phyloP scores from a whole-genome alignment of 1,284 basidiomycete genomes.

The Puccinia hordei region DNA sequence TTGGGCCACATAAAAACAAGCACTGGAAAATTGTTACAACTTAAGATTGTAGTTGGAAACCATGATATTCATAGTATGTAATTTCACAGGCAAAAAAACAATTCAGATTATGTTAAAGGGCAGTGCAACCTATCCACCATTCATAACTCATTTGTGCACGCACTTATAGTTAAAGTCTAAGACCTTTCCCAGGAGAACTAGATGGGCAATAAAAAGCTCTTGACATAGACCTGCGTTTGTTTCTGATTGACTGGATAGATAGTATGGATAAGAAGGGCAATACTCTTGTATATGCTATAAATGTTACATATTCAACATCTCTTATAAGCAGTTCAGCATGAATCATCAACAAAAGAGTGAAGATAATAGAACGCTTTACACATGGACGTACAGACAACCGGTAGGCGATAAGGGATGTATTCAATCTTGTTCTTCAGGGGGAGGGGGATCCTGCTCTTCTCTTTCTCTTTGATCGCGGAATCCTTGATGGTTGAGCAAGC shows the following conservation, averaged over 20 bases:
- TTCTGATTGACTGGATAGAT: background rate
- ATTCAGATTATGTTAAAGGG: too few species aligned
- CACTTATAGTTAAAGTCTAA: too few species aligned
- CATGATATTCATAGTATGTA: too few species aligned
- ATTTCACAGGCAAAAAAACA: too few species aligned
- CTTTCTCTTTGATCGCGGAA: background rate
- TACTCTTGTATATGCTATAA: background rate
- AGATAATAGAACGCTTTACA: background rate
- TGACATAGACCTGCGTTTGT: background rate
- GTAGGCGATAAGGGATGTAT: background rate
- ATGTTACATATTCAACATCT: background rate
- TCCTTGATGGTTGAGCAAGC: constrained; percentile 12
- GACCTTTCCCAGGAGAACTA: too few species aligned
- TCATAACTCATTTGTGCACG: too few species aligned
- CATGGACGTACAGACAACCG: background rate
- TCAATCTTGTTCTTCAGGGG: background rate
- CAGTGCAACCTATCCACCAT: too few species aligned
- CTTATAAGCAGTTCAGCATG: background rate
- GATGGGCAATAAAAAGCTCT: too few species aligned
- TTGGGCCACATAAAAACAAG: too few species aligned
- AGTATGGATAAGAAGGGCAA: background rate
- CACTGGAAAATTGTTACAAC: too few species aligned
- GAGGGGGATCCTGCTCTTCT: background rate
- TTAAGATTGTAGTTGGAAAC: too few species aligned
- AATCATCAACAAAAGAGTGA: background rate